Conservation (phyloP, 176 grass and related monocot genomes). For the Ensete ventricosum region DNA sequence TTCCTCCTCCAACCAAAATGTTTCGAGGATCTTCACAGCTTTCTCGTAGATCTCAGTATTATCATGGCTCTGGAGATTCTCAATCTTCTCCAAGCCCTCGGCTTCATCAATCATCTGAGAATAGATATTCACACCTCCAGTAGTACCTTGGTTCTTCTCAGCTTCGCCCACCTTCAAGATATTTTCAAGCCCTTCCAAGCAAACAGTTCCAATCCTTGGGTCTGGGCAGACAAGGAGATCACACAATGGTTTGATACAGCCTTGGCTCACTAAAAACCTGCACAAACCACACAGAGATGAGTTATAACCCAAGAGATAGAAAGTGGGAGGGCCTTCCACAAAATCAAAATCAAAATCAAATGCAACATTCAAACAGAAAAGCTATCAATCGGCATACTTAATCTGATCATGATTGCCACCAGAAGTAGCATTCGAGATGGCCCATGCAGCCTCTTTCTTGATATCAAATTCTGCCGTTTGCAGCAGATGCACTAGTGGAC, state of each 20-base stretch:
- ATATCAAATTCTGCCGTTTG: constrained; percentile 98
- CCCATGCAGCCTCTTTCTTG: constrained; percentile 98
- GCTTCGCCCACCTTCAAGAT: constrained; percentile 84
- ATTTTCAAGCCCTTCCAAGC: constrained; percentile 89
- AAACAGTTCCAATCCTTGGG: constrained; percentile 73
- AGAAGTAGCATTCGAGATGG: constrained; percentile 91
- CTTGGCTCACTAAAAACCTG: constrained; percentile 56
- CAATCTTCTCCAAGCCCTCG: constrained; percentile 86
- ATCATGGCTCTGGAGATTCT: constrained; percentile 85
- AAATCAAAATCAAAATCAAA: neutral
- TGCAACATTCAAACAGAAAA: neutral
- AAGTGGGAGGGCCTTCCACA: neutral
- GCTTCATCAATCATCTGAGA: constrained; percentile 81
- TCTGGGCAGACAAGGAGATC: constrained; percentile 75
- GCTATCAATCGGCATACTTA: constrained; percentile 31
- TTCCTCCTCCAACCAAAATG: constrained; percentile 83
- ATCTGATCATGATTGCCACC: constrained; percentile 88
- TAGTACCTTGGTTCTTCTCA: constrained; percentile 44
- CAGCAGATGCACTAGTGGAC: constrained; percentile 68
- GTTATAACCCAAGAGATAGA: neutral
- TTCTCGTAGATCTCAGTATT: constrained; percentile 90
- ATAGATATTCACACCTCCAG: constrained; percentile 46
- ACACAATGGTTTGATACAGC: constrained; percentile 83
- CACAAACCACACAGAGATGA: constrained; percentile 5
- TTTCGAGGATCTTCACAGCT: constrained; percentile 87